phyloP scores from a whole-genome alignment of 345 rosid genomes.

The rapeseed (Brassica napus) region DNA sequence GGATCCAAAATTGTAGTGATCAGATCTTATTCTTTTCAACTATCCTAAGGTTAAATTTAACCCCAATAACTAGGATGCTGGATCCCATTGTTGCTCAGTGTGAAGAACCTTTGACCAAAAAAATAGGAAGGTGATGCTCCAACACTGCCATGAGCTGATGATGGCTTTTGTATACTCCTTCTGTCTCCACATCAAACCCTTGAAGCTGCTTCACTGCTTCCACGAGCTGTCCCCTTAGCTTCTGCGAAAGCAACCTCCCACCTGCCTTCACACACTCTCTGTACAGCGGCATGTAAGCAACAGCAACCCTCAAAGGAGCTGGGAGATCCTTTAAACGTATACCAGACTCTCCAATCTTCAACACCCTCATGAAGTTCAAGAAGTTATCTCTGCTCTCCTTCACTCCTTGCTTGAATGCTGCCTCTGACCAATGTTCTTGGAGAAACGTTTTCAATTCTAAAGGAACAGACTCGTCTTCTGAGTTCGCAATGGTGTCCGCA shows the following conservation, averaged over 20 bases:
- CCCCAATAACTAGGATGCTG: slow-evolving; percentile 2
- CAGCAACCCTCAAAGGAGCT: slow-evolving; percentile 70
- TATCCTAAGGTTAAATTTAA: neutral
- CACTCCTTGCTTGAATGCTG: slow-evolving; percentile 73
- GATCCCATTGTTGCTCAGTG: slow-evolving; percentile 26
- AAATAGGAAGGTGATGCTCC: slow-evolving; percentile 83
- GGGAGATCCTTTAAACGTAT: slow-evolving; percentile 73
- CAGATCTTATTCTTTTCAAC: slow-evolving; percentile 17
- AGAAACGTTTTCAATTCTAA: slow-evolving; percentile 72
- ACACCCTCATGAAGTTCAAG: slow-evolving; percentile 73
- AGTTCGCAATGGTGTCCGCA: slow-evolving; percentile 85
- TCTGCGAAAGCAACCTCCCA: slow-evolving; percentile 67
- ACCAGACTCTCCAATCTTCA: slow-evolving; percentile 67
- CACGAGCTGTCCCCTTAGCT: slow-evolving; percentile 78
- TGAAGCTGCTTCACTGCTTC: slow-evolving; percentile 79
- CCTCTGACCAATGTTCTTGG: slow-evolving; percentile 86
- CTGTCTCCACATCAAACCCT: slow-evolving; percentile 52
- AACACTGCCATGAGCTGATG: slow-evolving; percentile 63
- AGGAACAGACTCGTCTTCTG: slow-evolving; percentile 76
- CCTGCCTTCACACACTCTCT: slow-evolving; percentile 67
- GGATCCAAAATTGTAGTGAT: slow-evolving; percentile 18
- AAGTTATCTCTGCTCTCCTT: slow-evolving; percentile 70
- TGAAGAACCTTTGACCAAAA: slow-evolving; percentile 46
- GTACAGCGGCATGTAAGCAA: slow-evolving; percentile 78
- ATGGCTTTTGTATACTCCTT: slow-evolving; percentile 45